Conservation (phyloP, 169 alveolate genomes). For the Plasmodium berghei region DNA sequence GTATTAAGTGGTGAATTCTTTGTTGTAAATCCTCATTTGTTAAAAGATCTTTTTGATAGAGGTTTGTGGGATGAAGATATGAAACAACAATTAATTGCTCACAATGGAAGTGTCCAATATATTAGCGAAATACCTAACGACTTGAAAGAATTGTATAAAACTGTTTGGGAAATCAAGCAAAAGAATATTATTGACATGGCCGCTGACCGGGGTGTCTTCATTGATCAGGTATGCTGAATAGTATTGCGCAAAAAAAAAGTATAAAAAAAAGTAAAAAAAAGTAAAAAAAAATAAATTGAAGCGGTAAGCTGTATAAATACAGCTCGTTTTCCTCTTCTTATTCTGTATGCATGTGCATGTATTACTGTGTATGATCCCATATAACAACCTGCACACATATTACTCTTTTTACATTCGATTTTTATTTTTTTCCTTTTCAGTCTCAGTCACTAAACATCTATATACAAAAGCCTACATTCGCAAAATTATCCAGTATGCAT, state of each 20-base stretch:
- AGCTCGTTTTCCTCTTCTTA: no score
- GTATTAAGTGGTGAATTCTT: conserved; percentile 99
- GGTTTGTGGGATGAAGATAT: conserved; percentile 95
- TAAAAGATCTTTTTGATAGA: conserved; percentile 94
- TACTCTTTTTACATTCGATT: neutral
- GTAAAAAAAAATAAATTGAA: no score
- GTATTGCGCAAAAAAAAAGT: neutral
- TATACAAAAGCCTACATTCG: conserved; percentile 95
- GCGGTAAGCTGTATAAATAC: no score
- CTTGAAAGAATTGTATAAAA: conserved; percentile 92
- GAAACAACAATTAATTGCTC: conserved; percentile 94
- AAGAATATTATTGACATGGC: conserved; percentile 97
- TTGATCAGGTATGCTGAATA: conserved; percentile 82
- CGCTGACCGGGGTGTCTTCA: conserved; percentile 95
- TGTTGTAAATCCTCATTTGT: conserved; percentile 97
- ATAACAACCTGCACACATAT: neutral
- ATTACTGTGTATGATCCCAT: neutral
- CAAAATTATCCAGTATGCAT: conserved; percentile 98
- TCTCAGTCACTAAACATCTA: conserved; percentile 97
- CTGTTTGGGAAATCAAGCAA: conserved; percentile 99
- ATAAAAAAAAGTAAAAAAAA: no score
- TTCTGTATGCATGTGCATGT: neutral
- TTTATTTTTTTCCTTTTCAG: conserved; percentile 78
- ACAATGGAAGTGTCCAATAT: conserved; percentile 96
- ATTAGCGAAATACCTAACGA: conserved; percentile 95